Evolutionary conservation across 2,329 filamentous ascomycete species (phyloP).

Genomic region (Penicillium sp.): DNA sequence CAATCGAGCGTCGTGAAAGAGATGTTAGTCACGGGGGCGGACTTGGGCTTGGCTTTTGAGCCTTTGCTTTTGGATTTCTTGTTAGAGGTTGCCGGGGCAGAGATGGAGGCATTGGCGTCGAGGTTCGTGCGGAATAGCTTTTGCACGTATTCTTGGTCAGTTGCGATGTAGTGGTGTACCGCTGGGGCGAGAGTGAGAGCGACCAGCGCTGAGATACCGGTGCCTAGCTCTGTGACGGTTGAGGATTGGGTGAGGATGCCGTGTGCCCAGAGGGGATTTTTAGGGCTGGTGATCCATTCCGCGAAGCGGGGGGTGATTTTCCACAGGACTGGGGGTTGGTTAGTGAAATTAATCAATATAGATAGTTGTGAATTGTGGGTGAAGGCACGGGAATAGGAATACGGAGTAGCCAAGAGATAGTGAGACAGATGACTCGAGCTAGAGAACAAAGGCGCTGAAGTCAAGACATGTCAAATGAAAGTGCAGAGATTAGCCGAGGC

Average conservation of each 20-base stretch:
- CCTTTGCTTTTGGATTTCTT: slow-evolving; percentile 10
- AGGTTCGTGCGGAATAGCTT: slow-evolving; percentile 78
- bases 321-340: slow-evolving; percentile 70
- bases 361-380: background rate
- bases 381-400: background rate
- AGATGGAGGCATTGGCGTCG: slow-evolving; percentile 39
- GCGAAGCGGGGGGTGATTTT: slow-evolving; percentile 84
- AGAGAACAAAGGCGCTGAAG: background rate
- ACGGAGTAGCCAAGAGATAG: slow-evolving; percentile 3
- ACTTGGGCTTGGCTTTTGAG: background rate
- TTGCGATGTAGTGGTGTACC: slow-evolving; percentile 71
- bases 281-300: slow-evolving; percentile 67
- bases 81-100: background rate
- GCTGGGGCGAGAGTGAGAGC: slow-evolving; percentile 67
- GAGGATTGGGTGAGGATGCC: slow-evolving; percentile 58
- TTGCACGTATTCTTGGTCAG: slow-evolving; percentile 84
- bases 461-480: background rate
- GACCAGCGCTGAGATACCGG: slow-evolving; percentile 80
- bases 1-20: slow-evolving; percentile 73
- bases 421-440: background rate
- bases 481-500: slow-evolving; percentile 7
- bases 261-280: slow-evolving; percentile 63
- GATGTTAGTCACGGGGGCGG: slow-evolving; percentile 44
- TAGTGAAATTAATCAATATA: slow-evolving; percentile 6
- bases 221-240: slow-evolving; percentile 78